Evolutionary conservation across 371 early-diverging fungal genomes (phyloP), one percentile per base, ranked within the genome.

Genomic region (Circinella minor): DNA sequence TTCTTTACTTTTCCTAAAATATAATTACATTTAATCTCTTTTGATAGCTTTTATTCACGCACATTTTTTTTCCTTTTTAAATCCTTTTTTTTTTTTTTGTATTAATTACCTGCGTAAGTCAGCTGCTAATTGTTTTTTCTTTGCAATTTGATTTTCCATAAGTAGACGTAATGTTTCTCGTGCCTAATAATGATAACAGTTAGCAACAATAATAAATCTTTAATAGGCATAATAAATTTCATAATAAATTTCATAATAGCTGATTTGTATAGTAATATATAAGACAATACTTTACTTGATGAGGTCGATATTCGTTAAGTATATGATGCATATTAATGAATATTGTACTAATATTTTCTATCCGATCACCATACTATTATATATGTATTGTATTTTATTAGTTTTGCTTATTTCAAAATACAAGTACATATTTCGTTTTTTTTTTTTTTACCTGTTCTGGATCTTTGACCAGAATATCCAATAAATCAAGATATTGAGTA

Each of bases 301-400:
- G 91, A 47, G 89, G 89, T 13, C 92, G 85, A 68, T 91, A 91
- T 47, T 90, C 91, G 70, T 91, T 90, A 34, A 92, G 74, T 39
- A 91, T 85, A 71, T 91, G 91, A 77, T 91, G 91, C 85, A 89
- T 89, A 62, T 92, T 92, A 73, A 91, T 88, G 55, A 92, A 84
- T 34, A 90, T 88, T 8, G 87, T 83, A 61, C 90, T 88, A 57
- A 91, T 86, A 51, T 88, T 86, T 47, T 89, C 90, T 34, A 90
- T 86, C 36, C 84, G 79, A 14, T 79, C 71, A 6, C 83, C 84
- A 73, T 80, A 90, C 86, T 89, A 79, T 27, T 36, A 66, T 0
- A 36, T 18, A 20, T 37, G 27, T 27, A 27, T 27, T 27, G 27
- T 27, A 27, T 27, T 27, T 27, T 27, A 27, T 27, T 27, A 27